Evolutionary conservation across 495 filamentous ascomycete genomes (phyloP).

Genomic region (Extremus antarcticus): DNA sequence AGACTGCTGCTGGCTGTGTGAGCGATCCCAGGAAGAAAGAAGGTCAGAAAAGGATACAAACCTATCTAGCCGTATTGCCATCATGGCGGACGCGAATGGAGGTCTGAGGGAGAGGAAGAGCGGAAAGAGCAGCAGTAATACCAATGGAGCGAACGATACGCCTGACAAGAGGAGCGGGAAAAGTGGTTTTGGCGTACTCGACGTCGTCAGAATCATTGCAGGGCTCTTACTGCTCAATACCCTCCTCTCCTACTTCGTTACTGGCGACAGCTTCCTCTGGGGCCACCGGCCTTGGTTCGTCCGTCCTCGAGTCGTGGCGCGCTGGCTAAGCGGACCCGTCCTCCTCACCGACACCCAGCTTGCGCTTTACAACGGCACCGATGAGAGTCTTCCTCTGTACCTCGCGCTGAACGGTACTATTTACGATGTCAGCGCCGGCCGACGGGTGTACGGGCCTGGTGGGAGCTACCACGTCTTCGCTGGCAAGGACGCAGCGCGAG

Average conservation of each 20-base stretch:
- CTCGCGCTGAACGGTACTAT: constrained; percentile 87
- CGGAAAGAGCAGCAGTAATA: background rate
- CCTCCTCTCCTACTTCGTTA: constrained; percentile 71
- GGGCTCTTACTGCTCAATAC: constrained; percentile 58
- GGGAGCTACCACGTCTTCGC: constrained; percentile 83
- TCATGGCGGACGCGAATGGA: background rate
- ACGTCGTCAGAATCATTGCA: constrained; percentile 63
- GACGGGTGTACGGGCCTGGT: constrained; percentile 73
- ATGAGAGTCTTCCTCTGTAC: constrained; percentile 69
- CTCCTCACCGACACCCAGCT: constrained; percentile 65
- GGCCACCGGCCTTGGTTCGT: constrained; percentile 61
- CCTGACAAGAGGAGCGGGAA: background rate
- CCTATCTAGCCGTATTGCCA: background rate
- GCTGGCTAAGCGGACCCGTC: constrained; percentile 30
- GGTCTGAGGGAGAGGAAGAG: background rate
- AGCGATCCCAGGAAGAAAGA: background rate
- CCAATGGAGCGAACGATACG: background rate
- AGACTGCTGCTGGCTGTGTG: no score
- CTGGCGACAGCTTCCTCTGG: constrained; percentile 55
- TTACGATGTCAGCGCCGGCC: constrained; percentile 79
- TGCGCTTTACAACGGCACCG: constrained; percentile 62
- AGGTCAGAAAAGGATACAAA: background rate
- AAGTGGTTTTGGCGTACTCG: constrained; percentile 38
- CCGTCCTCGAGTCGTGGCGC: constrained; percentile 30
- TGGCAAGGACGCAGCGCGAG: constrained; percentile 75